Percentiles rank a stretch among this genome's conserved stretches.
phyloP scores from a whole-genome alignment of 2,329 filamentous ascomycete genomes.

The Ceratocystis harringtonii region DNA sequence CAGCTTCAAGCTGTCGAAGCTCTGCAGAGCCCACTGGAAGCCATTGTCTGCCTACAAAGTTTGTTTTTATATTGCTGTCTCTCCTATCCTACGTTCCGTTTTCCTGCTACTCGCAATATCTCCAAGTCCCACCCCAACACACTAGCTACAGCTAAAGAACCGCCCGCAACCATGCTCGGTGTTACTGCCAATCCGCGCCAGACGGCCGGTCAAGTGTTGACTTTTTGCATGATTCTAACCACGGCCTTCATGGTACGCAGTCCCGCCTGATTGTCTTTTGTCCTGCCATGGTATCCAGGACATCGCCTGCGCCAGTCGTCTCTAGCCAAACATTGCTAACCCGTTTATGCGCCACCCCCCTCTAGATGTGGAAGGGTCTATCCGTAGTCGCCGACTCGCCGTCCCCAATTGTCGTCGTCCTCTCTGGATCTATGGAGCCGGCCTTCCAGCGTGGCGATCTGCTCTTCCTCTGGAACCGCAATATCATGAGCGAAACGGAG shows the following conservation, averaged over 20 bases:
- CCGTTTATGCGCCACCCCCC: background rate
- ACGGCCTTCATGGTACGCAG: slow-evolving; percentile 69
- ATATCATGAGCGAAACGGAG: slow-evolving; percentile 38
- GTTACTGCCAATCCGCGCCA: slow-evolving; percentile 63
- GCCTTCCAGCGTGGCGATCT: slow-evolving; percentile 68
- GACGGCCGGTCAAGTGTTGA: slow-evolving; percentile 65
- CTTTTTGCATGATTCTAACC: slow-evolving; percentile 79
- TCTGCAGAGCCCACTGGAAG: background rate
- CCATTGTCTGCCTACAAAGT: background rate
- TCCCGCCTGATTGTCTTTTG: background rate
- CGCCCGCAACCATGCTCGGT: slow-evolving; percentile 43
- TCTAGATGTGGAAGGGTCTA: slow-evolving; percentile 71
- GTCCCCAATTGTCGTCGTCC: slow-evolving; percentile 68
- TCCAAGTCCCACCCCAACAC: no score
- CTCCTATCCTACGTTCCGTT: background rate
- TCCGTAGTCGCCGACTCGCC: slow-evolving; percentile 62
- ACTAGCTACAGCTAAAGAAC: background rate
- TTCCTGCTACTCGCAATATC: background rate
- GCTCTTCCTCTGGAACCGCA: slow-evolving; percentile 63
- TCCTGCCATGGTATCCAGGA: background rate
- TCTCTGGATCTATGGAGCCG: slow-evolving; percentile 72
- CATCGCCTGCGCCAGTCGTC: background rate
- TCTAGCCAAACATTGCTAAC: background rate
- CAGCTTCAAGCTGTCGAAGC: background rate
- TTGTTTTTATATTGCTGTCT: background rate